Evolutionary conservation across 768 basidiomycete species (phyloP).

Genomic region (Serendipita indica): DNA sequence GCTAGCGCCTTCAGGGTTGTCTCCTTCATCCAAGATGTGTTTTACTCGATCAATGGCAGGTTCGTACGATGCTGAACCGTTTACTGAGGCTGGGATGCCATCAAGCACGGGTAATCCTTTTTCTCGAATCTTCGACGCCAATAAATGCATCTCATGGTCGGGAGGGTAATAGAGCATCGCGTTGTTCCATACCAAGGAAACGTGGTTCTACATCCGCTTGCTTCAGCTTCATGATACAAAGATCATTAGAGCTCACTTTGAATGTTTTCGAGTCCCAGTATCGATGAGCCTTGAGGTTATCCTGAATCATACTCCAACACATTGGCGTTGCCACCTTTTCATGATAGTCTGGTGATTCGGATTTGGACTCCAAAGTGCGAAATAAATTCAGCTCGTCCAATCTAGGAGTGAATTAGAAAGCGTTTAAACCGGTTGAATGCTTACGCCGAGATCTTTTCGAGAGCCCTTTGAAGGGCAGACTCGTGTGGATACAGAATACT

Average conservation of each 20-base stretch:
- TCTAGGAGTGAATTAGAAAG: constrained; percentile 26
- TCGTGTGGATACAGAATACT: constrained; percentile 53
- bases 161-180: constrained; percentile 75
- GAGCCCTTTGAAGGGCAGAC: constrained; percentile 39
- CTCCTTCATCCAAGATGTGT: neutral
- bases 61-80: neutral
- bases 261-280: constrained; percentile 70
- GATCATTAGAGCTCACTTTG: constrained; percentile 30
- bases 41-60: neutral
- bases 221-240: neutral
- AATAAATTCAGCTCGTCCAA: constrained; percentile 63
- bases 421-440: constrained; percentile 18
- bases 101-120: neutral
- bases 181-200: constrained; percentile 72
- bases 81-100: constrained; percentile 8
- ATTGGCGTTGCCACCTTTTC: constrained; percentile 75
- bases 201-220: constrained; percentile 46
- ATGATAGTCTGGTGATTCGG: constrained; percentile 80
- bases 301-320: constrained; percentile 73
- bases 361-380: constrained; percentile 63
- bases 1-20: neutral
- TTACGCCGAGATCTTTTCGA: constrained; percentile 59
- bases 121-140: constrained; percentile 48
- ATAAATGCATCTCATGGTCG: constrained; percentile 53
- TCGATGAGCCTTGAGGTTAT: constrained; percentile 64